Conservation (phyloP, 2,329 filamentous ascomycete genomes). For the Trichoderma sp. region DNA sequence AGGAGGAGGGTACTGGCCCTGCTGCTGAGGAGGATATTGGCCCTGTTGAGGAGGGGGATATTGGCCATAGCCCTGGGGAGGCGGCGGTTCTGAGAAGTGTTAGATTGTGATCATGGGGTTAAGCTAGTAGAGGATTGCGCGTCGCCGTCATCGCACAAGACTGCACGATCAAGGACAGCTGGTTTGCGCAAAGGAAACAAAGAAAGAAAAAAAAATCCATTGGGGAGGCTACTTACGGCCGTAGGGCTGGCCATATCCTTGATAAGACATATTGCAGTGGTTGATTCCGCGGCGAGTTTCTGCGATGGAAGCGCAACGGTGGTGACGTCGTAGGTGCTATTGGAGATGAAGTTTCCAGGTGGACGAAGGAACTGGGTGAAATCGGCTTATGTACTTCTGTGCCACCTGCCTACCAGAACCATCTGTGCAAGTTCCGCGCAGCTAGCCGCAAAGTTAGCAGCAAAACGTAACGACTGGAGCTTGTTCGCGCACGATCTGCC, state of each 20-base stretch:
- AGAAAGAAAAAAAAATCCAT: not conserved
- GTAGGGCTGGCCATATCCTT: constrained; percentile 30
- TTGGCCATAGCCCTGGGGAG: constrained; percentile 41
- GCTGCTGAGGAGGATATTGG: constrained; percentile 32
- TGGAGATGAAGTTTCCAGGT: not conserved
- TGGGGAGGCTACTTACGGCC: constrained; percentile 35
- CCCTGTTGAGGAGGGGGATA: constrained; percentile 37
- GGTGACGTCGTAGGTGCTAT: not conserved
- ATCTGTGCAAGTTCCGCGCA: not conserved
- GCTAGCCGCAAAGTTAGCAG: not conserved
- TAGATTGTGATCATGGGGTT: constrained; percentile 16
- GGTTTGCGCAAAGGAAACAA: not conserved
- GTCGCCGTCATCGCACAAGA: not conserved
- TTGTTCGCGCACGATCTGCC: constrained; percentile 16
- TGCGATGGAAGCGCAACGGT: not conserved
- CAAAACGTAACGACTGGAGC: not conserved
- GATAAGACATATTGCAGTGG: constrained; percentile 35
- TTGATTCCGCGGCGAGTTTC: not conserved
- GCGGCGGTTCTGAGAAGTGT: constrained; percentile 32
- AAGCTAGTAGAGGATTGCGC: not conserved
- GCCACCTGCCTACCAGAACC: not conserved
- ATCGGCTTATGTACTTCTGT: constrained; percentile 2
- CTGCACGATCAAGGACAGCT: not conserved
- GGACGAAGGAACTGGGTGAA: not conserved
- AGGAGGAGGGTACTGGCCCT: constrained; percentile 35